A percentile compares a stretch with the other conserved stretches of the same genome.
phyloP scores from a whole-genome alignment of 2,329 filamentous ascomycete genomes.

The Aspergillaceae sp. region DNA sequence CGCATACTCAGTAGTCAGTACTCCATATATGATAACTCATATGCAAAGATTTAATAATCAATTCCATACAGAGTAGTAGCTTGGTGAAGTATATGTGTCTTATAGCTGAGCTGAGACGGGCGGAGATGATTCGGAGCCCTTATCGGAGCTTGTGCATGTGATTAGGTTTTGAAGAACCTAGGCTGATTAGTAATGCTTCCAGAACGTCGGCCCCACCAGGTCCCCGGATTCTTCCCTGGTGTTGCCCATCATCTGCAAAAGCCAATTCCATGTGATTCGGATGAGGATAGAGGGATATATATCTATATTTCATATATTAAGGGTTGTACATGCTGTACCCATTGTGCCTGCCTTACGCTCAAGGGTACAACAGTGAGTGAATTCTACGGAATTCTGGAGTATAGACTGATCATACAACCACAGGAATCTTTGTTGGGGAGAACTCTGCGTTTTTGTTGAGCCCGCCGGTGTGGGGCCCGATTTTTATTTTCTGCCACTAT shows the following conservation, averaged over 20 bases:
- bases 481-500: background rate
- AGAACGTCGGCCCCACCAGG: background rate
- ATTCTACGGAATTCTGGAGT: background rate
- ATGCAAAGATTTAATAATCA: background rate
- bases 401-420: background rate
- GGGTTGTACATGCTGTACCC: background rate
- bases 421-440: background rate
- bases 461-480: background rate
- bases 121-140: conserved; percentile 2
- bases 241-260: background rate
- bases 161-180: background rate
- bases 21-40: background rate
- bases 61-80: background rate
- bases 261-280: background rate
- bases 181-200: background rate
- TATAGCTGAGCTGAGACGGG: background rate
- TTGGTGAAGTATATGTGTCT: background rate
- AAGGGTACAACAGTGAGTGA: too few relatives aligned
- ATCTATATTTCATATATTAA: background rate
- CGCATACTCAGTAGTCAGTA: background rate
- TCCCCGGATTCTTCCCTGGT: too few relatives aligned
- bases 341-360: too few relatives aligned
- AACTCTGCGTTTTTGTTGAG: conserved; percentile 1
- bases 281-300: background rate
- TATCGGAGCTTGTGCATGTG: background rate